A percentile compares a stretch with the other conserved stretches of the same genome.
These are phyloP conservation scores for Collybia sordida DNA, from an alignment of 768 basidiomycete species.

Conservation along the genomic window DNA sequence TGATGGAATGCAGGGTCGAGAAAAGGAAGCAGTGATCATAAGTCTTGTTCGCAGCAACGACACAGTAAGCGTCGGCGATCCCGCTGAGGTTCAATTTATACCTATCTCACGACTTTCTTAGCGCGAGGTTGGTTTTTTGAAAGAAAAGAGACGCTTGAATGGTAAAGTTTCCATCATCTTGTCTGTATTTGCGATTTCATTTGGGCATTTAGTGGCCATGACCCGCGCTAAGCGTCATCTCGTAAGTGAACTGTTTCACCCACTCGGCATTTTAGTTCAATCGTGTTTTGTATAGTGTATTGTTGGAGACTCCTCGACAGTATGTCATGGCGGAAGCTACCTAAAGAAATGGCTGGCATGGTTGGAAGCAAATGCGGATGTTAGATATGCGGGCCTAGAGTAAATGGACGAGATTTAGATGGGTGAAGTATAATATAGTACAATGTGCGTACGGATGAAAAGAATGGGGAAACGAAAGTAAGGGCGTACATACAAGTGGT, in stretches of 20 bases:
- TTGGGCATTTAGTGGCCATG: conserved; percentile 69
- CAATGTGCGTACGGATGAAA: too few relatives aligned
- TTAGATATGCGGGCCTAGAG: conserved; percentile 77
- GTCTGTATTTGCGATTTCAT: conserved; percentile 3
- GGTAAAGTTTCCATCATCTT: conserved; percentile 36
- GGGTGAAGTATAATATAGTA: too few relatives aligned
- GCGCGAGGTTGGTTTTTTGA: conserved; percentile 92
- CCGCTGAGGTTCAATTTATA: background rate
- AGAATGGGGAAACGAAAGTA: too few relatives aligned
- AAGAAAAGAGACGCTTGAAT: conserved; percentile 90
- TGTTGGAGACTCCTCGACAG: conserved; percentile 92
- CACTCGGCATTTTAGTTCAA: background rate
- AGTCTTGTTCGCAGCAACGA: conserved; percentile 92
- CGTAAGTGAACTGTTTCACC: conserved; percentile 43
- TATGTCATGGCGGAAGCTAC: conserved; percentile 80
- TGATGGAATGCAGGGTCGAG: conserved; percentile 96
- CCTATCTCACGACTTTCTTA: conserved; percentile 24
- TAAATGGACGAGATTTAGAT: conserved; percentile 17
- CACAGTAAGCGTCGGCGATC: conserved; percentile 44
- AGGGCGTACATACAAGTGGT: too few relatives aligned
- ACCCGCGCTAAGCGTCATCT: conserved; percentile 88
- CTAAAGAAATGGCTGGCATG: conserved; percentile 89
- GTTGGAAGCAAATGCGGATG: conserved; percentile 89
- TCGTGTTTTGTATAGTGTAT: conserved; percentile 63
- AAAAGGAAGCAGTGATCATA: conserved; percentile 92